These are phyloP conservation scores for Luzula sylvatica DNA, from an alignment of 176 grass and related monocot species.

Conservation along the genomic window DNA sequence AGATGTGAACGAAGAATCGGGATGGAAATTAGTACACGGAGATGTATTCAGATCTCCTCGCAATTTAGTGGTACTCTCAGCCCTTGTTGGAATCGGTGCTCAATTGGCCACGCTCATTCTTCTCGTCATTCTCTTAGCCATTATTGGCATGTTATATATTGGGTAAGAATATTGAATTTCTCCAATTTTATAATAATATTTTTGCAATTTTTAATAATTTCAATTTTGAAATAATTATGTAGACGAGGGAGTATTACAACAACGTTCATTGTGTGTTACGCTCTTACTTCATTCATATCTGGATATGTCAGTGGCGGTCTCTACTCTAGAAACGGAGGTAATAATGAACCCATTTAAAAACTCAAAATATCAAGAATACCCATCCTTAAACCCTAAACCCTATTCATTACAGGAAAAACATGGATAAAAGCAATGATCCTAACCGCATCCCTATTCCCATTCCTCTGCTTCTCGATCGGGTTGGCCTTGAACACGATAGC, in stretches of 20 bases:
- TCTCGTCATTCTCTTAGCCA: slow-evolving; percentile 87
- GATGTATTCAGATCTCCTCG: slow-evolving; percentile 86
- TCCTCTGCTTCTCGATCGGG: slow-evolving; percentile 93
- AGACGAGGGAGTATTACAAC: slow-evolving; percentile 95
- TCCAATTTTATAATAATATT: too few species aligned
- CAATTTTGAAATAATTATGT: neutral
- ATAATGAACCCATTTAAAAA: too few species aligned
- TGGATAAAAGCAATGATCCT: slow-evolving; percentile 98
- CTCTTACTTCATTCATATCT: slow-evolving; percentile 97
- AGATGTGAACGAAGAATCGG: slow-evolving; percentile 98
- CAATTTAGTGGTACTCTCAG: slow-evolving; percentile 52
- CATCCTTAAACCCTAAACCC: neutral
- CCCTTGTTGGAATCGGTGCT: slow-evolving; percentile 84
- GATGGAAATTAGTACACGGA: slow-evolving; percentile 99
- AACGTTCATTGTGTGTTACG: slow-evolving; percentile 98
- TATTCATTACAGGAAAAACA: slow-evolving; percentile 62
- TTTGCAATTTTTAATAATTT: too few species aligned
- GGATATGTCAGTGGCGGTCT: slow-evolving; percentile 98
- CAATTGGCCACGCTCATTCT: slow-evolving; percentile 80
- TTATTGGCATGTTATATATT: slow-evolving; percentile 89
- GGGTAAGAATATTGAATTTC: slow-evolving; percentile 64
- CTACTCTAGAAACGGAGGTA: slow-evolving; percentile 97
- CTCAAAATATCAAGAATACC: too few species aligned
- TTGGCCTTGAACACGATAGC: slow-evolving; percentile 82
- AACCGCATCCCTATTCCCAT: slow-evolving; percentile 84